These are phyloP conservation scores for Gossypium anomalum DNA, from an alignment of 345 rosid species.

Conservation along the genomic window DNA sequence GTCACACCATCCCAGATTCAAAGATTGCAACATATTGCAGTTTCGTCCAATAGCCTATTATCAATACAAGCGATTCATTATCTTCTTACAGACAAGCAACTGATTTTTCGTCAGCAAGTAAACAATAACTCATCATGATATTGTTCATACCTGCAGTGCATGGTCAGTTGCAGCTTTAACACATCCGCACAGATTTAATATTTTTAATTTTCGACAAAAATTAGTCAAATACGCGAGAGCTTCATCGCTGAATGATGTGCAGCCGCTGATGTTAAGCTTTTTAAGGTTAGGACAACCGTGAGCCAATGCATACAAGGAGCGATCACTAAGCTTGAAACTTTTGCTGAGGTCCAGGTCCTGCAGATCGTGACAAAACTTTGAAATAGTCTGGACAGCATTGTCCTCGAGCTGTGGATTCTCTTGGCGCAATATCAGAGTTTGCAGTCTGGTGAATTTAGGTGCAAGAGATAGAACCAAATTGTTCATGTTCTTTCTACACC, in stretches of 20 bases:
- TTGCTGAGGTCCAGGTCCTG: constrained; percentile 93
- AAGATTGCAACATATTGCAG: constrained; percentile 61
- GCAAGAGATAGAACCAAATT: constrained; percentile 72
- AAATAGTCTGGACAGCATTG: constrained; percentile 66
- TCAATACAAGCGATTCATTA: not conserved
- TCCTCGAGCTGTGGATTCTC: constrained; percentile 89
- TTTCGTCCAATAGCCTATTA: constrained; percentile 75
- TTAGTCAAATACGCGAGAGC: constrained; percentile 55
- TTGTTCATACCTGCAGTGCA: constrained; percentile 62
- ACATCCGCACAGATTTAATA: constrained; percentile 87
- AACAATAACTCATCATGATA: not conserved
- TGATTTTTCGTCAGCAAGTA: not conserved
- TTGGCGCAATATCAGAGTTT: constrained; percentile 69
- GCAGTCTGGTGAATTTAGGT: constrained; percentile 72
- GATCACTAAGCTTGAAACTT: constrained; percentile 81
- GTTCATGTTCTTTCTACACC: constrained; percentile 90
- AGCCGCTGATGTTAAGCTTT: constrained; percentile 90
- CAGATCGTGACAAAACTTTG: constrained; percentile 70
- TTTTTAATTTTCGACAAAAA: constrained; percentile 58
- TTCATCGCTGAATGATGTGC: constrained; percentile 62
- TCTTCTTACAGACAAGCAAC: not conserved
- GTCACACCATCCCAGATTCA: constrained; percentile 97
- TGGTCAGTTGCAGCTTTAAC: constrained; percentile 68
- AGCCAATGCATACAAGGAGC: constrained; percentile 64
- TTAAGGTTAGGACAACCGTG: constrained; percentile 76